Evolutionary conservation across 2,329 filamentous ascomycete genomes (phyloP), one percentile per base, ranked within the genome.

Genomic region (Fusarium sp.): DNA sequence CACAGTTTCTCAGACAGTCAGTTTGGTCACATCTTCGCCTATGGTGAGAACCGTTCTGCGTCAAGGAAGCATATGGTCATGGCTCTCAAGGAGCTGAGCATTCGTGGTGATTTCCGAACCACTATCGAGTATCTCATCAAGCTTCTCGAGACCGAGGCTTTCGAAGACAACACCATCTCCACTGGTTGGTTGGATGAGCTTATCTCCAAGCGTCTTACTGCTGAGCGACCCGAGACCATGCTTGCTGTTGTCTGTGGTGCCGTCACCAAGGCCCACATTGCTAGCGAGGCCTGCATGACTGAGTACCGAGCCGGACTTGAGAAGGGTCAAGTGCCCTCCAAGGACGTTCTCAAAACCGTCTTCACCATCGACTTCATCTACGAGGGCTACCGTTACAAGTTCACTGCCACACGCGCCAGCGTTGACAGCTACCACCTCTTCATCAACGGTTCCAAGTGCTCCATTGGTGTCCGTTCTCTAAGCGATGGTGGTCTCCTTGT

Each of bases 61-160:
- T 99, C 96, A 32, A 89, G 96, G 76, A 99, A 99, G 85, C 97
- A 99, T 87, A 99, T 99, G 96, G 95, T 99, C 77, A 93, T 99
- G 77, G 96, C 96, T 22, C 86, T 99, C 81, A 99, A 99, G 88
- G 96, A 99, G 85, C 85, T 99, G 85, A 99, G 96, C 87, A 99
- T 99, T 87, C 96, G 96, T 85, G 96, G 96, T 89, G 96, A 99
- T 83, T 99, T 99, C 90, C 90, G 95, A 81, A 99, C 96, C 61
- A 99, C 96, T 2, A 96, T 99, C 63, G 96, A 99, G 84, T 99
- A 99, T 83, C 90, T 99, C 74, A 98, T 99, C 85, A 99, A 99
- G 89, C 90, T 99, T 75, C 90, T 99, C 51, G 96, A 99, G 86
- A 99, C 97, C 1, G 96, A 97, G 73, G 96, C 95, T 68, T 99